Percentiles rank a stretch among this genome's conserved stretches.
Conservation (phyloP, 169 alveolate genomes). For the Plasmodium inui region DNA sequence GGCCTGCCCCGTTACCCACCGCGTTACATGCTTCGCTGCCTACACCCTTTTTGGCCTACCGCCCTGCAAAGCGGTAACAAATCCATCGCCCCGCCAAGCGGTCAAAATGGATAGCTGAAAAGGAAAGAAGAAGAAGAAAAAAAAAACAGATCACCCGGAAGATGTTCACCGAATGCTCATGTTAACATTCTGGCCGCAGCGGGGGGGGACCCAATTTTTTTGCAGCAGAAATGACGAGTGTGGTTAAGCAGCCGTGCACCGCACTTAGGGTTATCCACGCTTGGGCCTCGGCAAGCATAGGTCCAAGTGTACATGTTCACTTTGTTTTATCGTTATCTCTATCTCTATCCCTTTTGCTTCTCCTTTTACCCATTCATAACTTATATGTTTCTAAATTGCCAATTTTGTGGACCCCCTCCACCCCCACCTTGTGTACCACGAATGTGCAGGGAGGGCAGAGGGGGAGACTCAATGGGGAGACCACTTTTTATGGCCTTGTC, state of each 20-base stretch:
- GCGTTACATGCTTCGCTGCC: background rate
- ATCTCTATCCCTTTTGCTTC: background rate
- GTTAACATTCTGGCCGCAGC: background rate
- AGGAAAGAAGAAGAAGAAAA: too few relatives aligned
- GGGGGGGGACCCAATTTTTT: background rate
- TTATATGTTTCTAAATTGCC: background rate
- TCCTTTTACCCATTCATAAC: background rate
- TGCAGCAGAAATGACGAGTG: background rate
- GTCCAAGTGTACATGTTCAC: background rate
- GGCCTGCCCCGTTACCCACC: background rate
- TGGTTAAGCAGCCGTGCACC: background rate
- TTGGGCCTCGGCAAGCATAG: background rate
- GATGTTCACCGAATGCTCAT: background rate
- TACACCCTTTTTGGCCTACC: background rate
- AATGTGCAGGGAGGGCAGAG: background rate
- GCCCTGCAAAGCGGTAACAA: background rate
- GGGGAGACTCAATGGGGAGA: background rate
- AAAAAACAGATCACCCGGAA: background rate
- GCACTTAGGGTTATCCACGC: background rate
- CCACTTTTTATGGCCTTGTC: background rate
- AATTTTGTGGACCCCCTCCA: background rate
- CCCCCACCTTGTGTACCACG: background rate
- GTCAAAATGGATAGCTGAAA: background rate
- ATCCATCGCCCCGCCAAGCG: background rate
- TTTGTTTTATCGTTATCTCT: background rate